Conservation (phyloP, 1,139 yeast species). For the Diutina catenulata region DNA sequence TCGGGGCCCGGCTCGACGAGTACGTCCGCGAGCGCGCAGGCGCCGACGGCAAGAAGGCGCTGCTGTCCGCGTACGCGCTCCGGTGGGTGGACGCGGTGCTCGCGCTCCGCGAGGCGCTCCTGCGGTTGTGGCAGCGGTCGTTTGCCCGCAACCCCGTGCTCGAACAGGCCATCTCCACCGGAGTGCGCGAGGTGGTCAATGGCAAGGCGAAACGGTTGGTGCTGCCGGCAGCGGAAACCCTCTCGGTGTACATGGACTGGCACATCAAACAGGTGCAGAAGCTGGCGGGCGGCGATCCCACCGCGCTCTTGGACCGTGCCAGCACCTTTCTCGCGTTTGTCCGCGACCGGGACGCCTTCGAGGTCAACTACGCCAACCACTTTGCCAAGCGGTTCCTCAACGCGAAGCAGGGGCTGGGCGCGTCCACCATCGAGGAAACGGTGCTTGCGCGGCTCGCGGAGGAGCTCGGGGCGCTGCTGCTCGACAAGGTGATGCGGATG, state of each 20-base stretch:
- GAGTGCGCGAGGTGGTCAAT: constrained; percentile 56
- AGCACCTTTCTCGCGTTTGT: constrained; percentile 55
- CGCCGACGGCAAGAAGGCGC: constrained; percentile 1
- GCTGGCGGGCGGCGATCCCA: constrained; percentile 15
- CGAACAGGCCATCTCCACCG: constrained; percentile 45
- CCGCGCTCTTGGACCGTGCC: constrained; percentile 43
- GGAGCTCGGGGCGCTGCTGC: constrained; percentile 58
- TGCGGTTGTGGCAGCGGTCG: constrained; percentile 32
- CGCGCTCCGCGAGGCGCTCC: constrained; percentile 40
- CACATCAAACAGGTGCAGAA: constrained; percentile 50
- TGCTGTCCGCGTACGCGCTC: constrained; percentile 12
- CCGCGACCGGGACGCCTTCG: constrained; percentile 80
- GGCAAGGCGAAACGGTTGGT: constrained; percentile 10
- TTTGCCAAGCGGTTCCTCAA: constrained; percentile 75
- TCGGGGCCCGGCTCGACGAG: not conserved
- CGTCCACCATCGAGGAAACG: constrained; percentile 46
- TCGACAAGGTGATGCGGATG: constrained; percentile 82
- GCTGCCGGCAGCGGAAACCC: constrained; percentile 51
- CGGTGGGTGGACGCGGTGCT: constrained; percentile 61
- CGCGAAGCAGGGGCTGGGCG: constrained; percentile 35
- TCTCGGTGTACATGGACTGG: constrained; percentile 69
- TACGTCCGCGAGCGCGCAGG: not conserved
- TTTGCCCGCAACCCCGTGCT: constrained; percentile 39
- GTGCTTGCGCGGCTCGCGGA: constrained; percentile 61
- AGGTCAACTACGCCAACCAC: constrained; percentile 76